These are phyloP conservation scores for Linnemannia schmuckeri DNA, from an alignment of 192 early-diverging fungal genomes.

Conservation along the genomic window DNA sequence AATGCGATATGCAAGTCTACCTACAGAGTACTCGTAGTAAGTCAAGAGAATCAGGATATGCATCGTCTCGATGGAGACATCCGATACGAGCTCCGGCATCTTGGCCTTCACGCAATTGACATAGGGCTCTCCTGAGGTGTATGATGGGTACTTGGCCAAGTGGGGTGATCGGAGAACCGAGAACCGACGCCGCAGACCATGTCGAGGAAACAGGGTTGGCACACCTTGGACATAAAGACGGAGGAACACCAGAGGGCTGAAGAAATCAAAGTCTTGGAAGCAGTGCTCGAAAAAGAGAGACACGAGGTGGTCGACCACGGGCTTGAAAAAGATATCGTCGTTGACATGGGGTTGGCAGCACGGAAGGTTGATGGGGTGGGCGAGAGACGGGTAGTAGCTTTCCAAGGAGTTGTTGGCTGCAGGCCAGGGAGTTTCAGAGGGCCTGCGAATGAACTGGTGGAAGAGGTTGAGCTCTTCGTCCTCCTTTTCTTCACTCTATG, in stretches of 20 bases:
- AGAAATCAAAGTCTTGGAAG: slow-evolving; percentile 1
- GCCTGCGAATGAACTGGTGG: not conserved
- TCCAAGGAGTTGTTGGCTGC: not conserved
- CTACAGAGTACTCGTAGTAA: not conserved
- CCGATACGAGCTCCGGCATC: not conserved
- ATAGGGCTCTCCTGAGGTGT: not conserved
- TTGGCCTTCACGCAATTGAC: not conserved
- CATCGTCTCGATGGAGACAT: not conserved
- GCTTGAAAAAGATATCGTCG: not conserved
- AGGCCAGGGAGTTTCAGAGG: not conserved
- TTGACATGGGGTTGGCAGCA: not conserved
- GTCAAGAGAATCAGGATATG: not conserved
- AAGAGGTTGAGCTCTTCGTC: not conserved
- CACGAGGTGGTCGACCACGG: not conserved
- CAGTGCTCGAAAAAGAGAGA: not conserved
- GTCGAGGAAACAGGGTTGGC: not conserved
- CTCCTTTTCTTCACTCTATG: not conserved
- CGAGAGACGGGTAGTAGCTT: not conserved
- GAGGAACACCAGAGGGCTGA: not conserved
- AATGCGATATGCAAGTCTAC: not conserved
- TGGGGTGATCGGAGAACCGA: not conserved
- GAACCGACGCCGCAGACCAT: not conserved
- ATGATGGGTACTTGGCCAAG: not conserved
- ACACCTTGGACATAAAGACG: not conserved
- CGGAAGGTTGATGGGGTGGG: not conserved